phyloP scores from a whole-genome alignment of 2,329 filamentous ascomycete species.

The Penicillium sp. region DNA sequence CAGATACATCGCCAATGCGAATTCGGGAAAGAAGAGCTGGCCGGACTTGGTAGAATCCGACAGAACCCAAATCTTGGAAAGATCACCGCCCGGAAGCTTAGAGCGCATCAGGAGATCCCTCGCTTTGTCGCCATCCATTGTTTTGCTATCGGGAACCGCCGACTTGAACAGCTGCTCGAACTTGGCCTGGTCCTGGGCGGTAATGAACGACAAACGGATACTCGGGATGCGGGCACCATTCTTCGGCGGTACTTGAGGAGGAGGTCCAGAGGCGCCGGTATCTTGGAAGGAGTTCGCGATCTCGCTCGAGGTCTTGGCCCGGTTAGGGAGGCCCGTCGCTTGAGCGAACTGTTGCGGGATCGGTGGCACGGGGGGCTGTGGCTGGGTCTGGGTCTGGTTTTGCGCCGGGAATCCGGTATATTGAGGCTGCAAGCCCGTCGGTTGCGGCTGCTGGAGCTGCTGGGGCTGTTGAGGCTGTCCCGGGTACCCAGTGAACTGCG shows the following conservation, averaged over 20 bases:
- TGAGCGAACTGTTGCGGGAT: conserved; percentile 47
- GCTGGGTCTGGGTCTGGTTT: conserved; percentile 42
- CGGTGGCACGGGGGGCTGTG: conserved; percentile 20
- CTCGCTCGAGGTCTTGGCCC: conserved; percentile 66
- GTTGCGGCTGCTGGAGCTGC: conserved; percentile 56
- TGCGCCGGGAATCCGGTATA: conserved; percentile 62
- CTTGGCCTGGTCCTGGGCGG: conserved; percentile 89
- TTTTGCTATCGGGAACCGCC: conserved; percentile 80
- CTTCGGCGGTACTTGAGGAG: conserved; percentile 67
- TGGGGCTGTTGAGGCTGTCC: conserved; percentile 40
- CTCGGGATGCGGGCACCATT: conserved; percentile 80
- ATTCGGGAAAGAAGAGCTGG: conserved; percentile 95
- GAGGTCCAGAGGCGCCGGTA: conserved; percentile 46
- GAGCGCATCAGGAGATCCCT: conserved; percentile 87
- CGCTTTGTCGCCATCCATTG: conserved; percentile 90
- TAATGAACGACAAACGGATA: conserved; percentile 94
- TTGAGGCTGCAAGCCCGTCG: conserved; percentile 58
- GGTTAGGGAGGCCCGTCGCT: conserved; percentile 52
- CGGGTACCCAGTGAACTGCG: conserved; percentile 55
- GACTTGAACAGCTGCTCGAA: conserved; percentile 98
- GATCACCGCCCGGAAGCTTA: conserved; percentile 79
- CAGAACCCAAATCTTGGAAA: conserved; percentile 94
- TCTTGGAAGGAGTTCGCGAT: conserved; percentile 66
- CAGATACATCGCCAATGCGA: conserved; percentile 96
- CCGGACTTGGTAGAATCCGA: conserved; percentile 96